These are phyloP conservation scores for Hevea brasiliensis DNA, from an alignment of 345 rosid genomes.

Conservation along the genomic window DNA sequence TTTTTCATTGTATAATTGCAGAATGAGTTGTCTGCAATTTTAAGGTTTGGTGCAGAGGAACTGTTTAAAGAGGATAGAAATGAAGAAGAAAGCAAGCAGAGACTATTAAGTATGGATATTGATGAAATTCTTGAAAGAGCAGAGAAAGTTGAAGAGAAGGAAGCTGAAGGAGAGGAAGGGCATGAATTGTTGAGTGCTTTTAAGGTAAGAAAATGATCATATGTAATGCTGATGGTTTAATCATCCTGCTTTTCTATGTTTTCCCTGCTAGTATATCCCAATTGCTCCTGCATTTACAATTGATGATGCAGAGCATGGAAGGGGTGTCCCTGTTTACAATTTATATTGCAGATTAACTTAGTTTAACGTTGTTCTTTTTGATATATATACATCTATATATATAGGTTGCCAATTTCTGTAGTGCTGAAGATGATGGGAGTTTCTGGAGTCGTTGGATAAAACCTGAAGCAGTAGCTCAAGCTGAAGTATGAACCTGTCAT, in stretches of 20 bases:
- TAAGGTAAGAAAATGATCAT: constrained; percentile 58
- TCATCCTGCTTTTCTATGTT: neutral
- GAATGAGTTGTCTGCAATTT: constrained; percentile 97
- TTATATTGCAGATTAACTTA: neutral
- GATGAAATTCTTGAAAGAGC: constrained; percentile 99
- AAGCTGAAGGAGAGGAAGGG: constrained; percentile 56
- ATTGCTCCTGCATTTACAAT: neutral
- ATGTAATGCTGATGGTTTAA: neutral
- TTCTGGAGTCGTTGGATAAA: constrained; percentile 99
- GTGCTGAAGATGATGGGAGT: constrained; percentile 90
- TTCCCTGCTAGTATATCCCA: neutral
- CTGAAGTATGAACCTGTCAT: constrained; percentile 60
- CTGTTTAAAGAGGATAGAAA: constrained; percentile 93
- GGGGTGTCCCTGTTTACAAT: neutral
- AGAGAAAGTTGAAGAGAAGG: constrained; percentile 92
- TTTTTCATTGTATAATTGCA: constrained; percentile 30
- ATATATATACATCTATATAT: neutral
- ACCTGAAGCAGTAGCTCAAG: constrained; percentile 84
- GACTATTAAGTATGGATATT: constrained; percentile 88
- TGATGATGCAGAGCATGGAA: neutral
- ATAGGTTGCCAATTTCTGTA: constrained; percentile 91
- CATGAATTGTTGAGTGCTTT: constrained; percentile 90
- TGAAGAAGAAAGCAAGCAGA: constrained; percentile 95
- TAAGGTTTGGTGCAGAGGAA: constrained; percentile 99
- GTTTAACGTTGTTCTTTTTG: constrained; percentile 21